phyloP scores from a whole-genome alignment of 768 basidiomycete genomes.

The Tubosaeta brunneosetosa region DNA sequence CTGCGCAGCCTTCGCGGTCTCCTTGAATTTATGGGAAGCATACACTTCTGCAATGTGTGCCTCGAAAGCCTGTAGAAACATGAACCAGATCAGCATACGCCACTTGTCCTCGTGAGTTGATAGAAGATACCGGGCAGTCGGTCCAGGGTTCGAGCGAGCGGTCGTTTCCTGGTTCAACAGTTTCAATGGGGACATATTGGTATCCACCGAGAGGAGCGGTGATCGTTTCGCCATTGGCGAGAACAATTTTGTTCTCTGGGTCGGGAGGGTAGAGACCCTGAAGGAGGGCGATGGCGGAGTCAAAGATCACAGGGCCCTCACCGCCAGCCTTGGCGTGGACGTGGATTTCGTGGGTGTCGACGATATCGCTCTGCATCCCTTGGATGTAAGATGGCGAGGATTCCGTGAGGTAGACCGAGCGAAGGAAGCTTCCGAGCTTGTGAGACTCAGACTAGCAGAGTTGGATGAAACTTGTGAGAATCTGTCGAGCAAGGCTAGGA shows the following conservation, averaged over 20 bases:
- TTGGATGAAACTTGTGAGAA: neutral
- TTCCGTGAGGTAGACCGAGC: slow-evolving; percentile 60
- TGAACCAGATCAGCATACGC: slow-evolving; percentile 11
- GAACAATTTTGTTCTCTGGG: slow-evolving; percentile 60
- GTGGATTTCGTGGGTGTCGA: slow-evolving; percentile 68
- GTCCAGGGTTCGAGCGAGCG: slow-evolving; percentile 82
- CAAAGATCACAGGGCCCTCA: slow-evolving; percentile 83
- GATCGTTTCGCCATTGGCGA: slow-evolving; percentile 74
- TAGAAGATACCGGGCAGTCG: slow-evolving; percentile 44
- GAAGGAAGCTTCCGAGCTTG: slow-evolving; percentile 57
- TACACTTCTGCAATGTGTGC: slow-evolving; percentile 60
- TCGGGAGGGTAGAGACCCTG: slow-evolving; percentile 88
- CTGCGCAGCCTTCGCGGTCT: slow-evolving; percentile 47
- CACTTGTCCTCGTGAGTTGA: neutral
- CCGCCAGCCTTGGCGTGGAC: slow-evolving; percentile 79
- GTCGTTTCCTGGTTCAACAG: slow-evolving; percentile 81
- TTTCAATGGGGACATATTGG: slow-evolving; percentile 85
- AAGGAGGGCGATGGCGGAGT: slow-evolving; percentile 77
- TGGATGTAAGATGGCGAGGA: slow-evolving; percentile 66
- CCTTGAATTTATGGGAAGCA: slow-evolving; percentile 61
- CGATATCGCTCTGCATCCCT: slow-evolving; percentile 61
- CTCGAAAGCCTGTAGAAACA: slow-evolving; percentile 49
- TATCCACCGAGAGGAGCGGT: slow-evolving; percentile 75
- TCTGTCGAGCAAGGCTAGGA: neutral
- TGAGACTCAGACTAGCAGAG: slow-evolving; percentile 56